A percentile compares a stretch with the other conserved stretches of the same genome.
Conservation (phyloP, 2,329 filamentous ascomycete genomes). For the Penicillium decumbens region DNA sequence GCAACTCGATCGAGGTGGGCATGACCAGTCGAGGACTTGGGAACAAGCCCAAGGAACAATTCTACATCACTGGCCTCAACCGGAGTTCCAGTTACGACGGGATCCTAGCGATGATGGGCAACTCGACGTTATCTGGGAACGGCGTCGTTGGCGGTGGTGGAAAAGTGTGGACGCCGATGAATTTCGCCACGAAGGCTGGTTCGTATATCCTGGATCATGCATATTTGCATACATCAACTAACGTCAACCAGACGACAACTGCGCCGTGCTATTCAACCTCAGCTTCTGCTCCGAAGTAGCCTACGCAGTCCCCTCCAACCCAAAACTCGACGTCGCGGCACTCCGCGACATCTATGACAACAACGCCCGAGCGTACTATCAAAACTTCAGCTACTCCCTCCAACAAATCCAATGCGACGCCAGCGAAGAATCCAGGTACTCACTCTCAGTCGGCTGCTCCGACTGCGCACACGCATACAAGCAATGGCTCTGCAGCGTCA, state of each 20-base stretch:
- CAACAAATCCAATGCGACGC: constrained; percentile 83
- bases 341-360: constrained; percentile 74
- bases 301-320: constrained; percentile 84
- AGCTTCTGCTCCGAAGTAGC: constrained; percentile 82
- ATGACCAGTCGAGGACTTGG: constrained; percentile 66
- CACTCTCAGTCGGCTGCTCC: constrained; percentile 68
- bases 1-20: constrained; percentile 53
- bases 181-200: constrained; percentile 77
- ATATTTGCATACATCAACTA: constrained; percentile 1
- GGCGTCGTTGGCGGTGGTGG: constrained; percentile 67
- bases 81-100: constrained; percentile 66
- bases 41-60: constrained; percentile 75
- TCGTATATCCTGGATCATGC: constrained; percentile 15
- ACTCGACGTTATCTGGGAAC: constrained; percentile 51
- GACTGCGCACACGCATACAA: constrained; percentile 82
- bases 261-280: constrained; percentile 80
- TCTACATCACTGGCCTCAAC: constrained; percentile 74
- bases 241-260: constrained; percentile 63
- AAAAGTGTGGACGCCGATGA: constrained; percentile 64
- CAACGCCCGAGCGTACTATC: constrained; percentile 64
- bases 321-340: constrained; percentile 55
- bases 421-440: constrained; percentile 68
- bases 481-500: constrained; percentile 88
- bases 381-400: constrained; percentile 74
- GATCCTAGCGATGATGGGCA: constrained; percentile 62